A percentile compares a stretch with the other conserved stretches of the same genome.
phyloP scores from a whole-genome alignment of 2,329 filamentous ascomycete species.

The Neonectria faginata region DNA sequence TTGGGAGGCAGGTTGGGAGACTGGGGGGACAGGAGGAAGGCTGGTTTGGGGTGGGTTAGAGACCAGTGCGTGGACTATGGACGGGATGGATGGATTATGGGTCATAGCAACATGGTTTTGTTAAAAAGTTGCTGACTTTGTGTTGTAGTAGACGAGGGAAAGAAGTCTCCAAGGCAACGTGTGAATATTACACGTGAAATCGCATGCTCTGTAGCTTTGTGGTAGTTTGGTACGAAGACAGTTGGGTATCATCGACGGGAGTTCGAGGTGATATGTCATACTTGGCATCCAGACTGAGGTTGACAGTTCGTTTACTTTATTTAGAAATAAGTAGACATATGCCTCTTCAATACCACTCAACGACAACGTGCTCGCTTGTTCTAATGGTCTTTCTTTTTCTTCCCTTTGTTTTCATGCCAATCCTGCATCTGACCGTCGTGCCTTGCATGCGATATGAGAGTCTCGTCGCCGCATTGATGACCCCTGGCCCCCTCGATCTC shows the following conservation, averaged over 20 bases:
- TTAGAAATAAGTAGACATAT: neutral
- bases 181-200: slow-evolving; percentile 13
- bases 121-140: slow-evolving; percentile 1
- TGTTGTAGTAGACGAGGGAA: neutral
- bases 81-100: slow-evolving; percentile 15
- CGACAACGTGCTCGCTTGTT: neutral
- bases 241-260: neutral
- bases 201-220: neutral
- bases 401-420: neutral
- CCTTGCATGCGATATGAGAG: slow-evolving; percentile 14
- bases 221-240: too few species aligned
- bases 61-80: slow-evolving; percentile 8
- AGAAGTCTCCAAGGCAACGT: neutral
- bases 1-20: slow-evolving; percentile 10
- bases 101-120: neutral
- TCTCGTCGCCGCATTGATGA: slow-evolving; percentile 34
- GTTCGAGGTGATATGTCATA: slow-evolving; percentile 7
- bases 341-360: neutral
- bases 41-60: slow-evolving; percentile 22
- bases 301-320: neutral
- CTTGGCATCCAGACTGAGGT: neutral
- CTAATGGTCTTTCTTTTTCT: slow-evolving; percentile 1
- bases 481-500: slow-evolving; percentile 38
- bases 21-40: slow-evolving; percentile 27
- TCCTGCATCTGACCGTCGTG: neutral